Evolutionary conservation across 2,329 filamentous ascomycete genomes (phyloP).

Genomic region (Plenodomus tracheiphilus): DNA sequence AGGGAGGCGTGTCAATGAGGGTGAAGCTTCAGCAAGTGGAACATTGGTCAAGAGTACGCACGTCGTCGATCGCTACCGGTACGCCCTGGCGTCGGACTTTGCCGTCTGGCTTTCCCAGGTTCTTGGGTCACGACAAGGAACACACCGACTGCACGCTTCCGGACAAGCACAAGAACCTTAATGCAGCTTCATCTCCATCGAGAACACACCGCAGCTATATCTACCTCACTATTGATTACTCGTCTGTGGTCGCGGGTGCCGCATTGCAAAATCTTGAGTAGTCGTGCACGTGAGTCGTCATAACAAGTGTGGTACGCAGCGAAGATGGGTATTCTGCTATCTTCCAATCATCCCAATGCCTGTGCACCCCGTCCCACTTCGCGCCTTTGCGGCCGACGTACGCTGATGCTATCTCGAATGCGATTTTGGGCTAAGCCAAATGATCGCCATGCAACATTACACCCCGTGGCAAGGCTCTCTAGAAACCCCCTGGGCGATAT

Average conservation of each 20-base stretch:
- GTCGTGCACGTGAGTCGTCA: background rate
- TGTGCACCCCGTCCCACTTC: background rate
- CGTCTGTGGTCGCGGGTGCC: background rate
- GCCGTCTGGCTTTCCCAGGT: conserved; percentile 7
- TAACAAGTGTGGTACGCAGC: no score
- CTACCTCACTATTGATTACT: conserved; percentile 6
- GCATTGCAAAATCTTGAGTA: background rate
- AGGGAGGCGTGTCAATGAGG: background rate
- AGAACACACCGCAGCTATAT: conserved; percentile 27
- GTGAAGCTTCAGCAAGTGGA: no score
- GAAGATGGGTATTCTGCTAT: background rate
- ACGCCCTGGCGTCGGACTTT: conserved; percentile 6
- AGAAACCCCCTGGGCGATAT: conserved; percentile 1
- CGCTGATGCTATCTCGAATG: background rate
- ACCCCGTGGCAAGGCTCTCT: conserved; percentile 8
- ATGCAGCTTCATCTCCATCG: conserved; percentile 34
- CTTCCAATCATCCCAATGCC: background rate
- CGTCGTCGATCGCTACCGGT: conserved; percentile 3
- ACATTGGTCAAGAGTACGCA: conserved; percentile 2
- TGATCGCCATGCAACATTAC: conserved; percentile 10
- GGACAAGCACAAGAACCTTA: conserved; percentile 30
- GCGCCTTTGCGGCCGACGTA: background rate
- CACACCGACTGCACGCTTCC: conserved; percentile 17
- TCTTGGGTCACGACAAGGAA: conserved; percentile 12
- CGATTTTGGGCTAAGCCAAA: background rate